A percentile compares a stretch with the other conserved stretches of the same genome.
These are phyloP conservation scores for Physcomitrium patens DNA, from an alignment of 225 moss, liverwort and hornwort species.

Conservation along the genomic window DNA sequence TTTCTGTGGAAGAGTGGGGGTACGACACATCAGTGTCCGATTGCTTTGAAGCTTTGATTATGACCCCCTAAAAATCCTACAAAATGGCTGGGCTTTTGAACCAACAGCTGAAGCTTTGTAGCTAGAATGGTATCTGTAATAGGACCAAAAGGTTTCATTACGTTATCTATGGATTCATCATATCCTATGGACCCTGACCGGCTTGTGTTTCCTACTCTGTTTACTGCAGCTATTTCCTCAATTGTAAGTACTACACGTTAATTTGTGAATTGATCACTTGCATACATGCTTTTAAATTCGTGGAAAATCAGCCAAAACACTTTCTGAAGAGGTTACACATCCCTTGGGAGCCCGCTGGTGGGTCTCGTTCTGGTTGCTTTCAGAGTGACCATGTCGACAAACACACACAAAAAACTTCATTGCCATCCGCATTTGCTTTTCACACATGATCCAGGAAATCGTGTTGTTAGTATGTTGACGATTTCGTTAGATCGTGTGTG, in stretches of 20 bases:
- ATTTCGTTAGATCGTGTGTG: background rate
- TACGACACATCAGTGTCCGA: no score
- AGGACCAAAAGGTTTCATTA: slow-evolving; percentile 78
- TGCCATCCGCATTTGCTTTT: background rate
- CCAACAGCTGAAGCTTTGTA: background rate
- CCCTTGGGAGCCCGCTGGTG: background rate
- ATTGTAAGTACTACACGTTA: slow-evolving; percentile 25
- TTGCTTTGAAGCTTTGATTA: background rate
- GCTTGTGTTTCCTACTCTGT: slow-evolving; percentile 80
- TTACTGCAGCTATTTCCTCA: slow-evolving; percentile 24
- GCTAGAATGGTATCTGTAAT: background rate
- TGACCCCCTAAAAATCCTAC: background rate
- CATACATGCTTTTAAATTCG: background rate
- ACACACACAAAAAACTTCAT: no score
- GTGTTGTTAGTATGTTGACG: background rate
- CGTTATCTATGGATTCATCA: slow-evolving; percentile 88
- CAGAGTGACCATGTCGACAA: no score
- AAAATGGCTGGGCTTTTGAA: background rate
- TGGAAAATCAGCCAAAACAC: background rate
- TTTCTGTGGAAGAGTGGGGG: no score
- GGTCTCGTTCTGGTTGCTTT: background rate
- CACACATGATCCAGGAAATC: background rate
- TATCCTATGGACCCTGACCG: slow-evolving; percentile 86
- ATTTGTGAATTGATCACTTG: background rate
- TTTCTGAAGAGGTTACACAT: background rate